phyloP scores from a whole-genome alignment of 306 rosid species.

The Vigna mungo region DNA sequence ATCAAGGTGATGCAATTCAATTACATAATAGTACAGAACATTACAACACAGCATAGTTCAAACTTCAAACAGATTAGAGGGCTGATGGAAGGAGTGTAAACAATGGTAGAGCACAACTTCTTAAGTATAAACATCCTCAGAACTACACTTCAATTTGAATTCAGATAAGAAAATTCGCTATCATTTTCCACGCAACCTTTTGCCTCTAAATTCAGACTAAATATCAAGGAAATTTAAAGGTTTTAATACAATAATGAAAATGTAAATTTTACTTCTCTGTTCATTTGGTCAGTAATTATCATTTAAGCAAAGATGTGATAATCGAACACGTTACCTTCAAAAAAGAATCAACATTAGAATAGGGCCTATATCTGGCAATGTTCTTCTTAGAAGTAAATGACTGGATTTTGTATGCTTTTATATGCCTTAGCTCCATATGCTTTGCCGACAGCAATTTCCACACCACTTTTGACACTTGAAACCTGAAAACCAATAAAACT shows the following conservation, averaged over 20 bases:
- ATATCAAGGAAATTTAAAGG: background rate
- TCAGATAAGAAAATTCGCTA: constrained; percentile 9
- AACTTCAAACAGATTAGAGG: background rate
- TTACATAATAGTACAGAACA: background rate
- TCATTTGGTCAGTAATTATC: background rate
- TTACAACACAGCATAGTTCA: background rate
- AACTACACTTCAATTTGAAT: constrained; percentile 3
- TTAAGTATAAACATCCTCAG: background rate
- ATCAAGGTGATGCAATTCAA: constrained; percentile 4
- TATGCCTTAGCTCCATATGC: constrained; percentile 51
- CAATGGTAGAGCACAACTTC: constrained; percentile 12
- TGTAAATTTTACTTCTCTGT: background rate
- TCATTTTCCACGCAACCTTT: constrained; percentile 3
- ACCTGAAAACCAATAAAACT: constrained; percentile 46
- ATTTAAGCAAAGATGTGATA: background rate
- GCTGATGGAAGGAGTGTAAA: constrained; percentile 13
- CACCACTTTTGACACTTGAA: constrained; percentile 57
- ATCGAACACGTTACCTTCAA: constrained; percentile 51
- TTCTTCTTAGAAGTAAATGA: constrained; percentile 55
- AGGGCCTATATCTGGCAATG: constrained; percentile 62
- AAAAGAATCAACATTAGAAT: constrained; percentile 69
- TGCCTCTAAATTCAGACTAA: background rate
- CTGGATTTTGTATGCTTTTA: constrained; percentile 44
- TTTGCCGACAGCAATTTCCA: constrained; percentile 57
- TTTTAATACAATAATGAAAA: constrained; percentile 12